These are phyloP conservation scores for Hansenula sp. DNA, from an alignment of 1,139 yeast genomes.

Conservation along the genomic window DNA sequence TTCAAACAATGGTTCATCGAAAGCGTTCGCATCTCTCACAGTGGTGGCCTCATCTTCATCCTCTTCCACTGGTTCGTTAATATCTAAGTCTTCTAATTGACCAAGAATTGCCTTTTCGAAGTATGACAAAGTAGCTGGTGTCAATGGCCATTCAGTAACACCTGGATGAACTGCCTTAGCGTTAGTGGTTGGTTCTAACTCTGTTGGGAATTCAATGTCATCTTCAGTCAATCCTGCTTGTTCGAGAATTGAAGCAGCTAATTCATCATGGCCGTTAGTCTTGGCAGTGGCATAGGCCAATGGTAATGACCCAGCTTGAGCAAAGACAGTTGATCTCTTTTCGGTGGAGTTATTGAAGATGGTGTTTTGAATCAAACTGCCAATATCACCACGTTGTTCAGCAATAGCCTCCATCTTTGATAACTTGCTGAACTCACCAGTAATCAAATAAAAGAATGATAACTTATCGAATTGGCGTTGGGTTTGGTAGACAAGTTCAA, in stretches of 20 bases:
- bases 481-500: constrained; percentile 87
- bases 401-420: constrained; percentile 87
- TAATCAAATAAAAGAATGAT: constrained; percentile 78
- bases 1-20: constrained; percentile 28
- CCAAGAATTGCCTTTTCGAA: constrained; percentile 85
- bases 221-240: constrained; percentile 63
- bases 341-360: constrained; percentile 73
- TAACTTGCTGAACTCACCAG: constrained; percentile 76
- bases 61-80: constrained; percentile 31
- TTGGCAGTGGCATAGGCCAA: constrained; percentile 93
- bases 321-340: constrained; percentile 70
- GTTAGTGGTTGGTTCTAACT: constrained; percentile 40
- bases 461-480: constrained; percentile 83
- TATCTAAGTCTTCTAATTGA: constrained; percentile 59
- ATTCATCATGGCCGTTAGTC: constrained; percentile 73
- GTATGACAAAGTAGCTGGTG: constrained; percentile 67
- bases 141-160: constrained; percentile 74
- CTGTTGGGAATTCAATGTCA: constrained; percentile 64
- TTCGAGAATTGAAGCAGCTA: constrained; percentile 67
- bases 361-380: constrained; percentile 80
- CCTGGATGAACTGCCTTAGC: constrained; percentile 36
- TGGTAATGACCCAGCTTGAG: constrained; percentile 78
- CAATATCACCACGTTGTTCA: constrained; percentile 78
- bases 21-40: constrained; percentile 21
- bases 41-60: constrained; percentile 14